Evolutionary conservation across 306 rosid genomes (phyloP), one percentile per base, ranked within the genome.

Genomic region (Amphicarpaea edgeworthii): DNA sequence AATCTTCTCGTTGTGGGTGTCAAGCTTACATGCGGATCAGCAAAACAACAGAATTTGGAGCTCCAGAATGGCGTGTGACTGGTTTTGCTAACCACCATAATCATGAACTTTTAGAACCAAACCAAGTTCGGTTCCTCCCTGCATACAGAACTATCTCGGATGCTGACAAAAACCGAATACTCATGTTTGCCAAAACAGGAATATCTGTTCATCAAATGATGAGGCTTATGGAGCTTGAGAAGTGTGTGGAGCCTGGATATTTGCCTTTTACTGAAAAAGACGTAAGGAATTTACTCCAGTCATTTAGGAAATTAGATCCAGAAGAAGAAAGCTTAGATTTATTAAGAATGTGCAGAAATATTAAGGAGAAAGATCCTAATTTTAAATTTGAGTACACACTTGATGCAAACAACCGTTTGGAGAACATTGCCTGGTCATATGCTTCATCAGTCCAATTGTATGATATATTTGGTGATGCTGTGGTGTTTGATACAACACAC

Each of bases 121-220:
- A 88, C 79, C 98, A 94, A 86, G 98, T 94, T 81, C 97, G 98
- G 9, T 94, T 94, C 70, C 98, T 94, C 85, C 98, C 98, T 40
- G 98, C 98, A 23, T 94, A 94, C 70, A 83, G 98, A 81, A 91
- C 97, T 53, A 94, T 94, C 63, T 87, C 97, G 2, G 98, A 94
- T 24, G 55, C 88, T 28, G 98, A 94, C 84, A 94, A 91, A 85
- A 84, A 82, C 73, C 86, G 98, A 72, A 91, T 94, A 76, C 86
- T 94, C 32, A 91, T 91, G 97, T 94, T 87, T 91, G 94, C 97
- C 66, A 94, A 94, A 87, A 87, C 96, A 24, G 97, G 98, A 53
- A 94, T 94, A 59, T 94, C 97, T 72, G 98, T 91, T 78, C 98
- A 94, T 82, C 98, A 94, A 86, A 94, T 94, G 98, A 90, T 91